These are phyloP conservation scores for Erythrobasidium yunnanense DNA, from an alignment of 768 basidiomycete species.

Conservation along the genomic window DNA sequence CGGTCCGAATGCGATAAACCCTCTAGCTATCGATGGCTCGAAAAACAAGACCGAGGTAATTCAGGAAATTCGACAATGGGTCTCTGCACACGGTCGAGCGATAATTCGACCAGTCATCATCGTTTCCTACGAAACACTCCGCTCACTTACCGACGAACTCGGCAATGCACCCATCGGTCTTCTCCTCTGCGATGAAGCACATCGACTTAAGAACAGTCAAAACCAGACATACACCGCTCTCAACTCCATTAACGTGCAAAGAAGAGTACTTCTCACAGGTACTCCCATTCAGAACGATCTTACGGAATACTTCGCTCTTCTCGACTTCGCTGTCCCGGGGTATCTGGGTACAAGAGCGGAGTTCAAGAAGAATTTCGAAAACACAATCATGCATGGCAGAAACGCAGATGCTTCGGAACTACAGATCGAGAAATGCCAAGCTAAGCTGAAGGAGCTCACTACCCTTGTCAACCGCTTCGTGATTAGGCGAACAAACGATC, in stretches of 20 bases:
- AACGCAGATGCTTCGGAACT: constrained; percentile 62
- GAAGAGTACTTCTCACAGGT: constrained; percentile 82
- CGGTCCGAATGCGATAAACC: constrained; percentile 63
- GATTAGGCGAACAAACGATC: constrained; percentile 71
- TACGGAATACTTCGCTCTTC: constrained; percentile 94
- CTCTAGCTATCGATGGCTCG: constrained; percentile 83
- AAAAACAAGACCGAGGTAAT: constrained; percentile 71
- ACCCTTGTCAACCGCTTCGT: constrained; percentile 52
- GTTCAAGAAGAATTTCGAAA: constrained; percentile 63
- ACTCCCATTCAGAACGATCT: constrained; percentile 69
- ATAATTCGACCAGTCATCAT: constrained; percentile 96
- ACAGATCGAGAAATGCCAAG: constrained; percentile 68
- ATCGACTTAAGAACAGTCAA: constrained; percentile 71
- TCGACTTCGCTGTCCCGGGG: constrained; percentile 90
- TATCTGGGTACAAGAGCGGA: constrained; percentile 51
- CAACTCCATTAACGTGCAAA: constrained; percentile 64
- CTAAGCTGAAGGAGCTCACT: constrained; percentile 60
- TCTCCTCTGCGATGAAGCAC: constrained; percentile 93
- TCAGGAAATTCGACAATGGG: constrained; percentile 75
- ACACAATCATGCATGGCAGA: constrained; percentile 75
- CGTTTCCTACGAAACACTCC: constrained; percentile 90
- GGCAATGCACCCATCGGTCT: constrained; percentile 73
- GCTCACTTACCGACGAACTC: constrained; percentile 64
- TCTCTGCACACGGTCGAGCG: constrained; percentile 72
- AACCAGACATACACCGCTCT: constrained; percentile 47